A percentile compares a stretch with the other conserved stretches of the same genome.
Evolutionary conservation across 805 yeast species (phyloP).

Genomic region (Nakazawaea anatomiae): DNA sequence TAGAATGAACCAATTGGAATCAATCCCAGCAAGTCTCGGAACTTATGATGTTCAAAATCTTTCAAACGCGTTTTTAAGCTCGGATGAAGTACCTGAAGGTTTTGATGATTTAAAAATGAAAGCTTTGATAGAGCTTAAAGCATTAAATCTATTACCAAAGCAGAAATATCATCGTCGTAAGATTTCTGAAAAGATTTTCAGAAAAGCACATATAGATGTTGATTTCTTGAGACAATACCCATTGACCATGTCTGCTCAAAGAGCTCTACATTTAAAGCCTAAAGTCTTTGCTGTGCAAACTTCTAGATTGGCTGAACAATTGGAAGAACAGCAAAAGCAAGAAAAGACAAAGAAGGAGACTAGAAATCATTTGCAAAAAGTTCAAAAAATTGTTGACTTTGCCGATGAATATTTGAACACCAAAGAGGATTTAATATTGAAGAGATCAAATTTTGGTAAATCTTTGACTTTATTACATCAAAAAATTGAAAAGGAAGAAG

Average conservation of each 20-base stretch:
- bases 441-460: slow-evolving; percentile 26
- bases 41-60: slow-evolving; percentile 35
- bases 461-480: slow-evolving; percentile 43
- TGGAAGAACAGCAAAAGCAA: slow-evolving; percentile 63
- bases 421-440: slow-evolving; percentile 23
- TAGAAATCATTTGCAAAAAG: slow-evolving; percentile 43
- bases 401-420: slow-evolving; percentile 24
- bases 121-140: slow-evolving; percentile 65
- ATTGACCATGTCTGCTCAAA: slow-evolving; percentile 57
- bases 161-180: slow-evolving; percentile 67
- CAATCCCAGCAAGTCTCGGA: slow-evolving; percentile 65
- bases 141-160: slow-evolving; percentile 56
- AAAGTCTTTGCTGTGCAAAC: slow-evolving; percentile 71
- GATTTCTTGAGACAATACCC: slow-evolving; percentile 48
- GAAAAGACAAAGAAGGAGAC: slow-evolving; percentile 51
- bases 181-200: slow-evolving; percentile 45
- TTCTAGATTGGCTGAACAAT: slow-evolving; percentile 66
- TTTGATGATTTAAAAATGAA: slow-evolving; percentile 57
- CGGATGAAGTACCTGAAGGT: slow-evolving; percentile 38
- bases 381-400: slow-evolving; percentile 29
- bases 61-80: slow-evolving; percentile 29
- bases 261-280: slow-evolving; percentile 62
- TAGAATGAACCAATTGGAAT: slow-evolving; percentile 57
- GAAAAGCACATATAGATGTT: slow-evolving; percentile 50
- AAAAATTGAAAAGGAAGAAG: slow-evolving; percentile 66